These are phyloP conservation scores for Boletus bicolor DNA, from an alignment of 768 basidiomycete species.

Conservation along the genomic window DNA sequence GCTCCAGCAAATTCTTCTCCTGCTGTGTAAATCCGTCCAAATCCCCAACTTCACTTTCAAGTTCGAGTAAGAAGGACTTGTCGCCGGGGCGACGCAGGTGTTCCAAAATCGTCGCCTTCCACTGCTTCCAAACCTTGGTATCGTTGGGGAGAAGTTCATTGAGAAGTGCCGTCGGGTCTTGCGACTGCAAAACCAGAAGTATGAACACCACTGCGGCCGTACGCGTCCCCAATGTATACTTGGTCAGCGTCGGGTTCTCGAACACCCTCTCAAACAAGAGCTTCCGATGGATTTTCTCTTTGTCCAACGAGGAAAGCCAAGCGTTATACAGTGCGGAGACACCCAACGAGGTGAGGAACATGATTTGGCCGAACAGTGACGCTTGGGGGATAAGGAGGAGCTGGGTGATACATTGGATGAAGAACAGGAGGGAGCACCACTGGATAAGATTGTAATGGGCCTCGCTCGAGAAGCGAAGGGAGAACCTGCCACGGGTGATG, in stretches of 20 bases:
- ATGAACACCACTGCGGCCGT: constrained; percentile 19
- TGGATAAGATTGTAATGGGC: constrained; percentile 13
- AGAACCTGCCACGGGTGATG: constrained; percentile 28
- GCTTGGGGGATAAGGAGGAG: constrained; percentile 30
- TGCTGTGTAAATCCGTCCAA: constrained; percentile 5
- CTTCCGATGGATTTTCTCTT: constrained; percentile 13
- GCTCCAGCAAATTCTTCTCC: constrained; percentile 6
- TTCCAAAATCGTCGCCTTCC: constrained; percentile 17
- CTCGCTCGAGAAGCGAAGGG: constrained; percentile 19
- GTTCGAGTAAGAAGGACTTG: neutral
- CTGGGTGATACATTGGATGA: constrained; percentile 26
- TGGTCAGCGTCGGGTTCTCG: constrained; percentile 11
- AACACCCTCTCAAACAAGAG: constrained; percentile 13
- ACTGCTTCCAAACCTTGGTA: constrained; percentile 18
- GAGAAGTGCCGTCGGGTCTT: constrained; percentile 8
- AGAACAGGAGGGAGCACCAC: constrained; percentile 21
- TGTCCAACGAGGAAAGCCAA: constrained; percentile 32
- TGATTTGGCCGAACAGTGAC: constrained; percentile 27
- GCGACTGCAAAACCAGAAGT: constrained; percentile 9
- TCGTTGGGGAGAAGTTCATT: constrained; percentile 20
- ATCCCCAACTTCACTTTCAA: neutral
- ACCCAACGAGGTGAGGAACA: constrained; percentile 29
- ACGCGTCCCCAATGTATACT: constrained; percentile 15
- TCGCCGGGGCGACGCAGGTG: neutral
- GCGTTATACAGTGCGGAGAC: constrained; percentile 27